Evolutionary conservation across 257 asterid genomes (phyloP), one percentile per base, ranked within the genome.

Genomic region (Linderniella brevidens): DNA sequence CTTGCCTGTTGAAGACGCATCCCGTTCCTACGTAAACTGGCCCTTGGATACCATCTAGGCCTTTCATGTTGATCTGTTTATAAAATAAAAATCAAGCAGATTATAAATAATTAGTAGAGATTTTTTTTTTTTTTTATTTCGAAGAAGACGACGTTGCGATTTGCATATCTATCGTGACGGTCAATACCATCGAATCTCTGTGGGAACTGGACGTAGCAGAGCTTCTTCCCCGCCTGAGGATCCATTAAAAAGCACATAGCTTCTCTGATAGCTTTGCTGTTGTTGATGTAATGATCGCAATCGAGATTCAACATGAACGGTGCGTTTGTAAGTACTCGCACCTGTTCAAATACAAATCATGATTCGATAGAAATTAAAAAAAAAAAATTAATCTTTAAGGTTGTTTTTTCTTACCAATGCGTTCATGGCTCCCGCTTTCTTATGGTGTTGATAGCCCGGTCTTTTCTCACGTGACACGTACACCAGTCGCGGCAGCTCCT

Each of bases 181-280:
- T 82, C 94, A 46, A 82, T 82, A 32, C 94, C 94, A 46, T 82
- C 94, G 46, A 82, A 82, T 37, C 94, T 64, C 55, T 82, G 94
- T 10, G 94, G 94, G 39, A 82, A 82, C 44, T 82, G 94, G 54
- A 82, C 94, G 36, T 73, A 82, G 65, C 94, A 82, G 59, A 82
- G 82, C 75, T 79, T 82, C 80, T 79, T 82, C 25, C 88, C 88
- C 1, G 77, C 46, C 50, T 82, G 94, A 12, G 94, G 92, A 41
- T 82, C 94, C 94, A 82, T 82, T 19, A 82, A 53, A 62, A 82
- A 82, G 75, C 94, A 82, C 94, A 82, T 82, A 11, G 85, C 79
- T 71, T 82, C 92, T 48, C 92, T 67, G 13, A 70, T 51, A 13
- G 94, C 87, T 68, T 76, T 82, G 74, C 94, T 79, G 71, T 82